These are phyloP conservation scores for Antrodiella citrinella DNA, from an alignment of 768 basidiomycete genomes.

Conservation along the genomic window DNA sequence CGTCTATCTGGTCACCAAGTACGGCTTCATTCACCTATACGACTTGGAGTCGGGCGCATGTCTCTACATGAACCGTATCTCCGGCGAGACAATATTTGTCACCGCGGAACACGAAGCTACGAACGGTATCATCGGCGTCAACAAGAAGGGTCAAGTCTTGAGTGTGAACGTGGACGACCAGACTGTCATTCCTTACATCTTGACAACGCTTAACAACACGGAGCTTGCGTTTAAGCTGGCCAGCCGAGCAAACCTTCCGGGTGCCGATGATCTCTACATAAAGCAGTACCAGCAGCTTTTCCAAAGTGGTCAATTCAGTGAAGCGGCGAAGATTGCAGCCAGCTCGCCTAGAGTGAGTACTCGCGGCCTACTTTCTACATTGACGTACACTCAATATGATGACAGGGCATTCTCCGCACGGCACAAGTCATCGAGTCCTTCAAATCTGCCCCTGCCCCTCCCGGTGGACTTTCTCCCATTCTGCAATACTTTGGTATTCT, in stretches of 20 bases:
- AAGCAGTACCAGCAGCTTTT: constrained; percentile 92
- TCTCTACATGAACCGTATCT: constrained; percentile 99
- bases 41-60: constrained; percentile 96
- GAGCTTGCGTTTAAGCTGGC: constrained; percentile 98
- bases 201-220: constrained; percentile 90
- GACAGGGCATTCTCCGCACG: constrained; percentile 88
- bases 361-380: background rate
- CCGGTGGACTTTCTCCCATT: constrained; percentile 90
- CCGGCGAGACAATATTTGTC: constrained; percentile 98
- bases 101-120: constrained; percentile 93
- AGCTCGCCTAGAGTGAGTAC: constrained; percentile 80
- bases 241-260: constrained; percentile 91
- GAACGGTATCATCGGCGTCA: constrained; percentile 96
- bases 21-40: constrained; percentile 98
- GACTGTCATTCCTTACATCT: constrained; percentile 91
- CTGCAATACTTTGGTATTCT: constrained; percentile 97
- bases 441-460: constrained; percentile 87
- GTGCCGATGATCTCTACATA: constrained; percentile 94
- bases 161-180: constrained; percentile 96
- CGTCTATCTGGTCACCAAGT: constrained; percentile 96
- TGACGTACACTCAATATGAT: background rate
- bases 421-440: constrained; percentile 94
- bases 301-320: constrained; percentile 78
- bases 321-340: constrained; percentile 96
- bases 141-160: constrained; percentile 98